Base-by-base conservation (phyloP, 2,329 filamentous ascomycete species). In the Madurella mycetomatis region DNA sequence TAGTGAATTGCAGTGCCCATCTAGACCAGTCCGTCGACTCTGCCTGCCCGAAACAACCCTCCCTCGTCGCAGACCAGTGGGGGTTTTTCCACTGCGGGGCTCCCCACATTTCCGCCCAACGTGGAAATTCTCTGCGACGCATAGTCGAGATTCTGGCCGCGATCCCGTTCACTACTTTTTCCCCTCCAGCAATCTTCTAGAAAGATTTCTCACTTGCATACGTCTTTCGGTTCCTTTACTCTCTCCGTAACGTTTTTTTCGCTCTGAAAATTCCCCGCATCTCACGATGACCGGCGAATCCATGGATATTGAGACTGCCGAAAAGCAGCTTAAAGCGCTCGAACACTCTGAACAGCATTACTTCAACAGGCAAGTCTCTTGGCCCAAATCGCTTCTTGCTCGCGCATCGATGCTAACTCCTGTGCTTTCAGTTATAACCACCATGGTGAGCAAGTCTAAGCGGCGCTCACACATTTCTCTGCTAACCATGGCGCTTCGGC, bases 291-390 rank as follows among this genome's bases (percentile, higher is more conserved):
- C 65, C 51, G 71, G 68, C 64, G 72, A 74, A 63, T 74, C 76
- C 58, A 83, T 81, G 79, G 81, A 83, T 43, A 74, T 84, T 56
- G 81, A 82, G 67, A 70, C 74, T 62, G 82, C 81, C 47, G 82
- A 85, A 75, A 71, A 80, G 69, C 76, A 78, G 73, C 80, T 88
- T 73, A 84, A 86, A 70, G 72, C 76, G 65, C 86, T 96, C 82
- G 87, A 89, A 71, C 92, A 96, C 77, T 94, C 92, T 61, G 94
- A 99, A 80, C 91, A 95, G 73, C 94, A 97, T 75, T 99, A 97
- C 80, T 97, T 97, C 79, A 97, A 96, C 78, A 96, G 91, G 92
- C 95, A 76, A 57, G 54, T 54, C 18, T 11, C 30, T 17, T 7
- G 13, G 11, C 12, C 32, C 17, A 18, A 7, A 30, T 8, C 39